Evolutionary conservation across 208 protist species (phyloP).

Genomic region (Spongospora subterranea): DNA sequence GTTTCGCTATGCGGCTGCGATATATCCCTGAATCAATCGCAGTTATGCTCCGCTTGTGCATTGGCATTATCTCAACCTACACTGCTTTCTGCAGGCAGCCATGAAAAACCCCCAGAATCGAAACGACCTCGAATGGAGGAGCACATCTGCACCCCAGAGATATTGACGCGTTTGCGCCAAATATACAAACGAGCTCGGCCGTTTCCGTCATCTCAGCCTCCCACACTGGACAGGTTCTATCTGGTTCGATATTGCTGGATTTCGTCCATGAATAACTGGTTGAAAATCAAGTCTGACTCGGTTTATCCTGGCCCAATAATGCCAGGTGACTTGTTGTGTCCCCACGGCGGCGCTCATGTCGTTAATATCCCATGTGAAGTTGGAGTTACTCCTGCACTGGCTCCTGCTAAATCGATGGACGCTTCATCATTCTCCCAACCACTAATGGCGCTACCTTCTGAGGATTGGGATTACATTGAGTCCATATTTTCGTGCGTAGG

Average conservation of each 20-base stretch:
- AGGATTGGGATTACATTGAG: not conserved
- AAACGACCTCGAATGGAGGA: not conserved
- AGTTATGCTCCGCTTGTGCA: not conserved
- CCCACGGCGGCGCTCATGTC: not conserved
- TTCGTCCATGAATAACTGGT: not conserved
- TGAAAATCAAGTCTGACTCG: not conserved
- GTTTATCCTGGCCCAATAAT: not conserved
- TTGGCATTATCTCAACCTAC: not conserved
- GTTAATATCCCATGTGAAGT: not conserved
- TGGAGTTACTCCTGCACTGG: not conserved
- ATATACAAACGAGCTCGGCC: not conserved
- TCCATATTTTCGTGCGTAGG: not conserved
- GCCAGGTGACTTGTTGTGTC: not conserved
- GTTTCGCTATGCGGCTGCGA: not conserved
- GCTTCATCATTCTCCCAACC: not conserved
- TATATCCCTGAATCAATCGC: not conserved
- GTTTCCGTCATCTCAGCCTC: conserved; percentile 20
- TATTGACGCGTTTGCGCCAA: not conserved
- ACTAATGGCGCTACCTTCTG: not conserved
- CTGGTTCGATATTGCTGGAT: not conserved
- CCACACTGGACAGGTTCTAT: not conserved
- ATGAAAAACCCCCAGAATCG: not conserved
- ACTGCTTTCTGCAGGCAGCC: not conserved
- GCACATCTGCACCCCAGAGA: not conserved
- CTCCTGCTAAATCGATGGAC: not conserved